Evolutionary conservation across 2,329 filamentous ascomycete species (phyloP).

Genomic region (Furcasterigmium furcatum): DNA sequence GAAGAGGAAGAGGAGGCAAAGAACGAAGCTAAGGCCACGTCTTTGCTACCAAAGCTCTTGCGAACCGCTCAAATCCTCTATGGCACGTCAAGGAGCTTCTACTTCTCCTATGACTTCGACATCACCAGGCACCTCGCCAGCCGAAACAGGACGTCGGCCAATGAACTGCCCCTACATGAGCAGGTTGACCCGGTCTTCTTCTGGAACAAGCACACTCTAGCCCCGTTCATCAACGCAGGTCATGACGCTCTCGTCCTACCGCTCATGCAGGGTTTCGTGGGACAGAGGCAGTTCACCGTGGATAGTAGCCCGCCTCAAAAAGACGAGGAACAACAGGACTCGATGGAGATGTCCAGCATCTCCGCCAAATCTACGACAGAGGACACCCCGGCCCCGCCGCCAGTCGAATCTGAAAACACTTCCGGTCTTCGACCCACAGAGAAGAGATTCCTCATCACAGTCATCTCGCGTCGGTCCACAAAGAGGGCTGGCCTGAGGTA

Average conservation of each 20-base stretch:
- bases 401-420: constrained; percentile 20
- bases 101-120: constrained; percentile 93
- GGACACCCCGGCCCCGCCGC: background rate
- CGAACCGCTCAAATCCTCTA: constrained; percentile 83
- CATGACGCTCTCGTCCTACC: constrained; percentile 72
- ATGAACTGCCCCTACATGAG: constrained; percentile 62
- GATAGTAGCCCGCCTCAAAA: constrained; percentile 57
- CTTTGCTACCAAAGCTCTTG: constrained; percentile 78
- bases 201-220: constrained; percentile 80
- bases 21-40: constrained; percentile 21
- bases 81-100: constrained; percentile 79
- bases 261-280: constrained; percentile 90
- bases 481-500: constrained; percentile 88
- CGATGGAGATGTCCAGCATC: constrained; percentile 41
- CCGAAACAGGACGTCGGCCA: constrained; percentile 33
- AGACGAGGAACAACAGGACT: constrained; percentile 42
- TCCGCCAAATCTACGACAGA: constrained; percentile 17
- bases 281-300: constrained; percentile 77
- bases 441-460: constrained; percentile 70
- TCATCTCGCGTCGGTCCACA: constrained; percentile 86
- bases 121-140: constrained; percentile 66
- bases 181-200: constrained; percentile 79
- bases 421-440: constrained; percentile 45
- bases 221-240: constrained; percentile 71
- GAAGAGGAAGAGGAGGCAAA: constrained; percentile 30